Evolutionary conservation across 2,329 filamentous ascomycete species (phyloP), one percentile per base, ranked within the genome.

Genomic region (Hypoxylon sp.): DNA sequence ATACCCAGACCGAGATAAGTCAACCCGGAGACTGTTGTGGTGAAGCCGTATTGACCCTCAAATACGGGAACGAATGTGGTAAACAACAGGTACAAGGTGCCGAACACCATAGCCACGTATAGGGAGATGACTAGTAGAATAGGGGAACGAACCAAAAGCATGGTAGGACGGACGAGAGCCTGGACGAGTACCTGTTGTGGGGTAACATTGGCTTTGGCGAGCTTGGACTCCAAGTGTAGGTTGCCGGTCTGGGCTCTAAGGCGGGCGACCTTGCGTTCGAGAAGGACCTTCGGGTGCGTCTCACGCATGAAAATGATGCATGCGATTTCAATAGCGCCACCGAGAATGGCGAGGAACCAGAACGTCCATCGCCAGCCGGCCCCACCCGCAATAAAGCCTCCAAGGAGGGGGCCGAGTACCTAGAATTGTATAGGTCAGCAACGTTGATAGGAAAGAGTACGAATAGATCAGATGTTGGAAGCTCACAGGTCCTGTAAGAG

Each of bases 171-270:
- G 25, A 75, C 72, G 11, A 67, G 30, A 5, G 31, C 27, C 3
- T 35, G 56, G 5, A 44, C n/a, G 65, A 83, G 44, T 74, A 74
- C 76, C 42, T 48, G 25, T 4, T 20, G 35, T 14, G 35, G 46
- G 0, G 46, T 44, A 13, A 51, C 22, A 13, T 51, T 37, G 46
- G 31, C 14, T 25, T 33, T 35, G 22, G 37, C 22, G 8, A 89
- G 82, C 73, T 86, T 87, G 48, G 84, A 84, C 2, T 87, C 86
- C 2, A 88, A 73, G 22, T 78, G 70, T 5, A 62, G 56, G 58
- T 86, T 86, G 14, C 83, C 83, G 0, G 85, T 87, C 61, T 83
- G 79, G 57, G 80, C 80, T 6, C 80, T 81, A 1, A 86, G 77
- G 1, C 76, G 71, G 1, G 53, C 66, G 0, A 78, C 74, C 73